phyloP scores from a whole-genome alignment of 768 basidiomycete species.

The Hygrocybe coccinea region DNA sequence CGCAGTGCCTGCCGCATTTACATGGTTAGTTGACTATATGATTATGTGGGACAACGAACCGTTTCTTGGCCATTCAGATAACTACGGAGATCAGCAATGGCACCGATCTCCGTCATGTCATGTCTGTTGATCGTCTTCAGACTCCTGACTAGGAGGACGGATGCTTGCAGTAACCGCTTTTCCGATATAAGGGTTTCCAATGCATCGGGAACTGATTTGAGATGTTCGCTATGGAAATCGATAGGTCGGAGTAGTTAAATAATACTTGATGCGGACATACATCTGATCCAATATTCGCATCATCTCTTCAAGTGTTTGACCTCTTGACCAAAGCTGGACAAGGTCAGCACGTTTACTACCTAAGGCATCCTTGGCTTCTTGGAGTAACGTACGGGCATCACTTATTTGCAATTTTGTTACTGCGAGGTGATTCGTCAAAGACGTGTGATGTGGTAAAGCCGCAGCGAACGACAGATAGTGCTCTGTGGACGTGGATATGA shows the following conservation, averaged over 20 bases:
- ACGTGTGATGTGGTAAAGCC: constrained; percentile 86
- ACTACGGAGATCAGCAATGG: constrained; percentile 77
- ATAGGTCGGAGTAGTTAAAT: neutral
- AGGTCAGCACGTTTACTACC: constrained; percentile 84
- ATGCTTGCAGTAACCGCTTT: constrained; percentile 85
- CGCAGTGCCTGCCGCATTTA: constrained; percentile 60
- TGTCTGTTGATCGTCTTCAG: constrained; percentile 86
- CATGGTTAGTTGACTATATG: neutral
- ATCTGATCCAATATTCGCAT: constrained; percentile 90
- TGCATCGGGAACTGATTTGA: constrained; percentile 86
- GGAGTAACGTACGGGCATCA: constrained; percentile 62
- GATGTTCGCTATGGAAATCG: constrained; percentile 60
- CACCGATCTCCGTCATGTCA: constrained; percentile 95
- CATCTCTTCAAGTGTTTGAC: constrained; percentile 94
- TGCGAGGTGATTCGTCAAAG: constrained; percentile 65
- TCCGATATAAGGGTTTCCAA: constrained; percentile 94
- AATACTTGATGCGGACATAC: constrained; percentile 42
- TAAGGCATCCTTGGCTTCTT: constrained; percentile 74
- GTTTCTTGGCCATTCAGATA: constrained; percentile 85
- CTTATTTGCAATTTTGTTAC: constrained; percentile 72
- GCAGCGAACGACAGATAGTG: constrained; percentile 94
- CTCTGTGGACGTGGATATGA: constrained; percentile 38
- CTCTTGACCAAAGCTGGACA: constrained; percentile 83
- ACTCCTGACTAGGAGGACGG: constrained; percentile 79
- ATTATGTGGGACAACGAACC: constrained; percentile 39